Base-by-base conservation (phyloP, 2,329 filamentous ascomycete species). In the Clarireedia hainanense region DNA sequence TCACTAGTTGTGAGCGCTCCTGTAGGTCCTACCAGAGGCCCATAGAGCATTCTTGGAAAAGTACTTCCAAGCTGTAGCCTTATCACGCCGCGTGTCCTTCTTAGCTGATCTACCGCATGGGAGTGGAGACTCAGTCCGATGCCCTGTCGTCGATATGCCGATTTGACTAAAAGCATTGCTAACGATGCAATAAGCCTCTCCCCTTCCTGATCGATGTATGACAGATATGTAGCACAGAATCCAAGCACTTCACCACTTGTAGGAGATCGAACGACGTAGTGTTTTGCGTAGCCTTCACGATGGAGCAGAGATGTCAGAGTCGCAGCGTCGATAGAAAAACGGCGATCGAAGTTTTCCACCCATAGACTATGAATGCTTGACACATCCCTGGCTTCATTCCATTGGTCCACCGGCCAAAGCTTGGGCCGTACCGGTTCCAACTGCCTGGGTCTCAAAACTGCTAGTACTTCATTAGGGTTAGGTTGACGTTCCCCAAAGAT, bases 211-310 rank as follows among this genome's bases (percentile, higher is more conserved):
- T 81, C 77, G 47, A 76, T 74, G 65, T 79, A 83, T 4, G 77
- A 80, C 30, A 80, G 78, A 63, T 80, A 84, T 7, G 80, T 83
- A 9, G 80, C 80, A 63, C 80, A 83, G 59, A 84, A 83, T 0
- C 80, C 81, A 39, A 84, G 64, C 24, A 80, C 61, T 37, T 73
- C 70, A 6, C 66, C 67, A 3, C 67, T 73, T 10, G 66, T 67
- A 2, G 76, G 73, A n/a, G 78, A 73, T 49, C 75, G 74, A 27
- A 83, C 78, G 30, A 81, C 70, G 59, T 80, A 80, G 66, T 84
- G 79, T 71, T 77, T 78, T 7, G 75, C 73, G 59, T 80, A 83
- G 40, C 80, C 80, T 54, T 78, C 75, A 43, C 80, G 75, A 56
- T 74, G 71, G 4, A 84, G 71, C 1, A 84, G 65, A 2, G 71